Conservation (phyloP, 73 alveolate genomes). For the Uronychia binucleata region DNA sequence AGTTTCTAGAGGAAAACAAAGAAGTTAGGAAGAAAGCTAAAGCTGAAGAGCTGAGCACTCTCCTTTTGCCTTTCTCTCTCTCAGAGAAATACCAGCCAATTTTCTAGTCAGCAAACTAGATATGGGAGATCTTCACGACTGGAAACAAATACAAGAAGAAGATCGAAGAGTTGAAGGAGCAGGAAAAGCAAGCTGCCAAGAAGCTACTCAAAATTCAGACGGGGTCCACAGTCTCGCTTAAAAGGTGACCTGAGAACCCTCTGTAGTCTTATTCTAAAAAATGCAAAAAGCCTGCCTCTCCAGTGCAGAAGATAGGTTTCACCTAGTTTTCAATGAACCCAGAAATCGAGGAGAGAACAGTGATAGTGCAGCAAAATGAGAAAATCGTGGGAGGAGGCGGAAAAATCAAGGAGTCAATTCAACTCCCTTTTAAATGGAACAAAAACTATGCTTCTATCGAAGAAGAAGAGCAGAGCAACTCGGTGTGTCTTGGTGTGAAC, state of each 20-base stretch:
- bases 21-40: not conserved
- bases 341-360: not conserved
- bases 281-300: not conserved
- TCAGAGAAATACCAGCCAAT: not conserved
- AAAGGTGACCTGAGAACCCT: not conserved
- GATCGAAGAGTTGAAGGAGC: constrained; percentile 7
- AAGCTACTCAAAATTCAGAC: not conserved
- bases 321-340: not conserved
- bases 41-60: not conserved
- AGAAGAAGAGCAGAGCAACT: not conserved
- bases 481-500: not conserved
- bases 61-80: not conserved
- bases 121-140: constrained; percentile 27
- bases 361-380: not conserved
- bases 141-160: constrained; percentile 25
- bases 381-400: not conserved
- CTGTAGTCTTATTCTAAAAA: not conserved
- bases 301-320: not conserved
- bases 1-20: not conserved
- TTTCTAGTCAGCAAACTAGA: constrained; percentile 4
- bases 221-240: not conserved
- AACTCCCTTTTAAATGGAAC: not conserved
- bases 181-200: not conserved
- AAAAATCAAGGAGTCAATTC: not conserved
- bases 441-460: not conserved